A percentile compares a stretch with the other conserved stretches of the same genome.
Evolutionary conservation across 495 filamentous ascomycete species (phyloP).

Genomic region (Podospora comata): DNA sequence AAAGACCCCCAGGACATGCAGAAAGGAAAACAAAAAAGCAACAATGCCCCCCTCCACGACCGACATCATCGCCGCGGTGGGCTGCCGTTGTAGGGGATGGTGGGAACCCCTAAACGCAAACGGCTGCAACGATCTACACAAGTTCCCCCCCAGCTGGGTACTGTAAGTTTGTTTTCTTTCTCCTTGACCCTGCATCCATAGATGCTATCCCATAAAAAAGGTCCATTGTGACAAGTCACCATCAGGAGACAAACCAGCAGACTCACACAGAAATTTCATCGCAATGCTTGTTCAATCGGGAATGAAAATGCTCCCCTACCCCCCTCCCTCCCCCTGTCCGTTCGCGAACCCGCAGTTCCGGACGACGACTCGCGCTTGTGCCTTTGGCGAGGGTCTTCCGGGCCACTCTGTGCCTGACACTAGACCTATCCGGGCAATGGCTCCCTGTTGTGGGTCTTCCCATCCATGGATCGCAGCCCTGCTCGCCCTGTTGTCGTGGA

Average conservation of each 20-base stretch:
- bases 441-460: conserved; percentile 1
- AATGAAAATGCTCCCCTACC: conserved; percentile 3
- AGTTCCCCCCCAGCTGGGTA: background rate
- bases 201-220: no score
- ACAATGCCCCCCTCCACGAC: no score
- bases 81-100: background rate
- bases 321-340: background rate
- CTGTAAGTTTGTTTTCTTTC: background rate
- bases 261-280: background rate
- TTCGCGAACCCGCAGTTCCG: conserved; percentile 9
- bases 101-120: background rate
- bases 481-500: conserved; percentile 5
- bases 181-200: background rate
- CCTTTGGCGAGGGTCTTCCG: conserved; percentile 11
- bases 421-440: conserved; percentile 9
- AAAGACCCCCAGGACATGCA: background rate
- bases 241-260: no score
- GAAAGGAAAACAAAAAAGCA: no score
- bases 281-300: conserved; percentile 8
- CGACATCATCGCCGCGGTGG: no score
- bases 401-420: conserved; percentile 15
- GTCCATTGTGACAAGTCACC: no score
- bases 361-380: conserved; percentile 5
- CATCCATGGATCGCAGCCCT: conserved; percentile 2
- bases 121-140: background rate